Evolutionary conservation across 1,284 basidiomycete genomes (phyloP), one percentile per base, ranked within the genome.

Genomic region (Melampsora larici-populina): DNA sequence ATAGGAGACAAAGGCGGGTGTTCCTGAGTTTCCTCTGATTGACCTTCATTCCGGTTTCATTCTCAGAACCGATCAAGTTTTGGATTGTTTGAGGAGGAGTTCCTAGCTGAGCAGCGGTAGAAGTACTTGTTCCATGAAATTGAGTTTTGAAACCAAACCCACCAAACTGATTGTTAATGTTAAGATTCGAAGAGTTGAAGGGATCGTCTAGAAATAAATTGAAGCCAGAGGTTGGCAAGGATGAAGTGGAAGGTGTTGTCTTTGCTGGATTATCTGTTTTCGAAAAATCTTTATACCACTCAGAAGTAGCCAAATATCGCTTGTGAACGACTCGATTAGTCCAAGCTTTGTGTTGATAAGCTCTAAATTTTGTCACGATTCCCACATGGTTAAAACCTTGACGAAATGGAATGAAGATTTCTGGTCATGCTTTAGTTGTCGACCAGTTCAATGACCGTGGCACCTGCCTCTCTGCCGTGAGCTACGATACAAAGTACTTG

Each of bases 381-480:
- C 89, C 88, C 71, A 94, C 86, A 63, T 90, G 2, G 89, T 86
- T 9, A 93, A 86, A 80, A 91, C 89, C 80, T 89, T 88, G 78
- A 92, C 88, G 79, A 92, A 87, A 84, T 93, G 94, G 82, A 92
- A 93, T 80, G 92, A 91, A 0, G 92, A 91, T 84, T 94, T 94
- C 81, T 92, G 91, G 82, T 94, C 93, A 81, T 94, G 93, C 64
- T 88, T 88, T n/a, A 92, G 90, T 80, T 88, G 86, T 80, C 88
- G 88, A 51, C 92, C 91, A 96, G 86, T 55, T 91, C 88, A 15
- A 92, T 88, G 64, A 91, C 90, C 18, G 91, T 90, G 3, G 92
- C 87, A 9, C 93, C 93, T 18, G 87, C 84, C 79, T 91, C 90
- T 78, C 93, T 86, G 2, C 90, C 90, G 65, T 91, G 88, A 48